A percentile compares a stretch with the other conserved stretches of the same genome.
Evolutionary conservation across 805 yeast genomes (phyloP).

Genomic region (Ogataea corticis): DNA sequence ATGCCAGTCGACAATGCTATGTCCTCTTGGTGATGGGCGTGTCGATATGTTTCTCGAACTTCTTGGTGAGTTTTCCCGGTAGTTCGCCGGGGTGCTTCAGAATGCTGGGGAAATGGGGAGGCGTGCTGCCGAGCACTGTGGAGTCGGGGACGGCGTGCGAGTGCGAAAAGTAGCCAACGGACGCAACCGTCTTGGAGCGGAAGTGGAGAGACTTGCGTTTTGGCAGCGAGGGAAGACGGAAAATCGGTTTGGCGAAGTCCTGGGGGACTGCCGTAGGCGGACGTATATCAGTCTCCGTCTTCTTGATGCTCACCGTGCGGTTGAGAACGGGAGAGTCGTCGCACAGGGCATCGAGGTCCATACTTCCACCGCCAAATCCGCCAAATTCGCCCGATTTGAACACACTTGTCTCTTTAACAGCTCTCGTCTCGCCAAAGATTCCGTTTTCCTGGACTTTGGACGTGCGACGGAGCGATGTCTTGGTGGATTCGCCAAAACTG

Average conservation of each 20-base stretch:
- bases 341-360: conserved; percentile 28
- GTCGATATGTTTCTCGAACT: conserved; percentile 30
- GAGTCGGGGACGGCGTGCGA: neutral
- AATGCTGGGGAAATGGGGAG: conserved; percentile 16
- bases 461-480: conserved; percentile 1
- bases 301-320: conserved; percentile 8
- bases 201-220: conserved; percentile 20
- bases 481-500: conserved; percentile 26
- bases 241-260: conserved; percentile 2
- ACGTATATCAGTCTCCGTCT: neutral
- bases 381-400: conserved; percentile 26
- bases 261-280: neutral
- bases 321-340: conserved; percentile 24
- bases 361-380: conserved; percentile 24
- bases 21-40: conserved; percentile 31
- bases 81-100: conserved; percentile 11
- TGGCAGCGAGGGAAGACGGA: conserved; percentile 24
- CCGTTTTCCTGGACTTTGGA: neutral
- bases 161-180: neutral
- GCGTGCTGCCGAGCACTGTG: conserved; percentile 19
- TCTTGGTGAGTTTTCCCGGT: conserved; percentile 13
- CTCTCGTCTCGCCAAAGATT: conserved; percentile 1
- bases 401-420: conserved; percentile 3
- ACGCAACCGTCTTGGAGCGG: conserved; percentile 28
- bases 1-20: too few species aligned